Base-by-base conservation (phyloP, 345 rosid genomes). In the Moricandia moricandioides region DNA sequence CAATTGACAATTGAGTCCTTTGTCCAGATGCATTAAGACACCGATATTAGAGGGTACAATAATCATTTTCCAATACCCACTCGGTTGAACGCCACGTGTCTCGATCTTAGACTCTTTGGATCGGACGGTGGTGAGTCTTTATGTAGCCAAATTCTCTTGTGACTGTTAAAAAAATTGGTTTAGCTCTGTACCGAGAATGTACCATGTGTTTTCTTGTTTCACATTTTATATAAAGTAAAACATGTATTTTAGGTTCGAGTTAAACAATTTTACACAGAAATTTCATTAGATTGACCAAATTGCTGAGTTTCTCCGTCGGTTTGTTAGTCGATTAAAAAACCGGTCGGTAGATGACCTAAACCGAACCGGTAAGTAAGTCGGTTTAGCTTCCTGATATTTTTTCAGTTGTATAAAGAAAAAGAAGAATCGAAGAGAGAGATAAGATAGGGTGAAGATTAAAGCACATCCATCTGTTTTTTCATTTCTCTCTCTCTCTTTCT, bases 381-480 rank as follows among this genome's bases (percentile, higher is more conserved):
- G 81, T 78, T 78, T 7, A 58, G 2, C 6, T 24, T 24, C 8
- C 11, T 43, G 63, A 66, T 78, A 71, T 71, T 78, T 59, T 24
- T 70, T 56, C 4, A 43, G 27, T 45, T n/a, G 81, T 78, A 66
- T 59, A 56, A 56, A 66, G 47, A 65, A 65, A 45, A 43, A 17
- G 56, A 62, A 66, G 71, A 66, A 59, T 66, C 68, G 12, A 66
- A 17, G 58, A 69, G 62, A 71, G 77, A 71, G 72, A 77, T 77
- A 77, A 78, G 81, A 56, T 62, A 67, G 21, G 77, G 77, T 72
- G 72, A 71, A 59, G 45, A 69, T 59, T 2, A 60, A 52, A 37
- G 3, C 72, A 39, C 70, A 55, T 78, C 74, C 81, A 67, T 78
- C 70, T 66, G 10, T 63, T 64, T 37, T 40, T 7, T 39, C 70